Conservation (phyloP, 345 rosid species). For the Ailanthus altissimus region DNA sequence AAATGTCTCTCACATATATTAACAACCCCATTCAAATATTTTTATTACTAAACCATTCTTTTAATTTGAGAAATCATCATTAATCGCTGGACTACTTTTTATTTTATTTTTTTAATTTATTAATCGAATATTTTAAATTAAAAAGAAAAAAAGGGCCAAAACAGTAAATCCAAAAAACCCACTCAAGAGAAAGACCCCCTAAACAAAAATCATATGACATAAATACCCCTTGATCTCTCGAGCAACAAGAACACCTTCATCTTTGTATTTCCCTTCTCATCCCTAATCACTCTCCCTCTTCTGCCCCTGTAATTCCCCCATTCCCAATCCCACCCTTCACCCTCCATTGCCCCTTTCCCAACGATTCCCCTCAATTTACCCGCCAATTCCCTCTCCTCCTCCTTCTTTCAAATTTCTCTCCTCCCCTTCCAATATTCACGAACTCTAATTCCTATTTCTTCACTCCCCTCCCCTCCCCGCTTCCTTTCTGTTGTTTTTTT, state of each 20-base stretch:
- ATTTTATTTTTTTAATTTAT: not conserved
- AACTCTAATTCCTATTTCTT: slow-evolving; percentile 20
- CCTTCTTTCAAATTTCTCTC: slow-evolving; percentile 22
- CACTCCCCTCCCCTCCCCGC: not conserved
- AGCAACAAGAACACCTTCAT: slow-evolving; percentile 16
- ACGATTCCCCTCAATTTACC: slow-evolving; percentile 38
- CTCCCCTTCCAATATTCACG: slow-evolving; percentile 8
- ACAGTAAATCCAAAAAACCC: slow-evolving; percentile 33
- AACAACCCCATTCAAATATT: too few relatives aligned
- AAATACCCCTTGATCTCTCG: slow-evolving; percentile 37
- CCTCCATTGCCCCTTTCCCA: slow-evolving; percentile 27
- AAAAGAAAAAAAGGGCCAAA: slow-evolving; percentile 24
- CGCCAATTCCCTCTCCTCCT: slow-evolving; percentile 41
- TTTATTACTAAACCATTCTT: too few relatives aligned
- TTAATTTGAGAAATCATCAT: not conserved
- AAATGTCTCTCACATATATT: too few relatives aligned
- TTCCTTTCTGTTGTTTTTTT: not conserved
- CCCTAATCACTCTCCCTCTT: slow-evolving; percentile 49
- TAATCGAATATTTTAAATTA: too few relatives aligned
- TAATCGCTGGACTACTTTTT: too few relatives aligned
- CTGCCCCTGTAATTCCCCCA: slow-evolving; percentile 62
- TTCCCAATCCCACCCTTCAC: slow-evolving; percentile 41
- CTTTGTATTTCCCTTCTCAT: slow-evolving; percentile 33
- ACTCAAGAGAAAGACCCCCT: not conserved
- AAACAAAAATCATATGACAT: slow-evolving; percentile 30